Evolutionary conservation across 768 basidiomycete genomes (phyloP), one percentile per base, ranked within the genome.

Genomic region (Termitomyces sp.): DNA sequence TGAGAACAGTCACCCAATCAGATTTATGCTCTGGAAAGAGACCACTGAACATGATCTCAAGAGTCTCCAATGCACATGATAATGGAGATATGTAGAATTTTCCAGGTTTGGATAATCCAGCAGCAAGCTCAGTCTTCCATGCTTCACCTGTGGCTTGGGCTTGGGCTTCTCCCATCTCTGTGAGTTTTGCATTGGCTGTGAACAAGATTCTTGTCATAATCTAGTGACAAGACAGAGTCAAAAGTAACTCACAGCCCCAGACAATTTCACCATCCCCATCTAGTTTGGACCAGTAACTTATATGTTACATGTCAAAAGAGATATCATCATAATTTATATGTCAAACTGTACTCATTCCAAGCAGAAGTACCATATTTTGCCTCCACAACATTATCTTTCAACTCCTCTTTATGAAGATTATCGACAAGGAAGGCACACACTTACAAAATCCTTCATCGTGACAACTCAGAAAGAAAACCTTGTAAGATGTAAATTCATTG

Each of bases 361-460:
- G 76, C 79, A 72, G 80, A 52, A 0, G 77, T 77, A 1, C 81
- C 83, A 67, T 92, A 88, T 68, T 85, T 81, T 4, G 75, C 74
- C 63, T 81, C 81, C 0, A 76, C 91, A 0, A 87, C 79, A 64
- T 92, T 92, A 73, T 92, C 88, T 91, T 38, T 29, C 0, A 2
- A 37, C 14, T 38, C 8, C 2, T 9, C 20, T 38, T 6, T 29
- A 48, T 32, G 57, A 15, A 25, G 12, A 25, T 7, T 29, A 12
- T 25, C 1, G 37, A 38, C 12, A 57, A 37, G 34, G 49, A 50
- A 12, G 55, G 36, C 20, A 17, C 6, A 9, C 49, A 75, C 87
- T 65, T 70, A 90, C 89, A 89, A 66, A 79, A 83, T 58, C 89
- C 91, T 71, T 92, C 76, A 1, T 91, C 91, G 63, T 93, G 91